These are phyloP conservation scores for Melastoma candidum DNA, from an alignment of 441 rosid species.

Conservation along the genomic window DNA sequence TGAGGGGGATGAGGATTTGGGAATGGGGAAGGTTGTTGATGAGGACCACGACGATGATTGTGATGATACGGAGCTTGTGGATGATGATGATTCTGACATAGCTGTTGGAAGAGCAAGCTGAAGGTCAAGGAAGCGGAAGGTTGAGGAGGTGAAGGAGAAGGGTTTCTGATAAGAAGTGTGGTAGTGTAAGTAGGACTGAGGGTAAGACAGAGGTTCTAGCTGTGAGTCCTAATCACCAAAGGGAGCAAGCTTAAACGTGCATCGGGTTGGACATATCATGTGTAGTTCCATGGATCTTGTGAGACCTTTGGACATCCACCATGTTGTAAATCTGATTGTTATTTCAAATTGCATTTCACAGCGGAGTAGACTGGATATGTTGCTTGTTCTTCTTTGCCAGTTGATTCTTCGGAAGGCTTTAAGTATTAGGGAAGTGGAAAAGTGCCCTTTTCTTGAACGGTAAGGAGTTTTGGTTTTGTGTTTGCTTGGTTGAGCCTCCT, in stretches of 20 bases:
- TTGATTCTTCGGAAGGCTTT: constrained; percentile 57
- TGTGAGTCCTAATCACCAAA: too few relatives aligned
- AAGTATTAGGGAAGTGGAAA: constrained; percentile 62
- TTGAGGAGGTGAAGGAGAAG: constrained; percentile 3
- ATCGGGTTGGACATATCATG: too few relatives aligned
- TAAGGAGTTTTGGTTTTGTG: constrained; percentile 30
- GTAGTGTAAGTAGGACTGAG: constrained; percentile 21
- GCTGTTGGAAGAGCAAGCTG: constrained; percentile 16
- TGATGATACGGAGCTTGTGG: constrained; percentile 20
- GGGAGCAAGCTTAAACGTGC: too few relatives aligned
- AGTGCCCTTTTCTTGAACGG: constrained; percentile 66
- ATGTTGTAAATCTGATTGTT: constrained; percentile 8
- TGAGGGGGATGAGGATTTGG: constrained; percentile 59
- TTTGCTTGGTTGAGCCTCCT: neutral
- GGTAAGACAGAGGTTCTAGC: constrained; percentile 1
- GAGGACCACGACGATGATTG: constrained; percentile 51
- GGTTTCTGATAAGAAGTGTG: constrained; percentile 26
- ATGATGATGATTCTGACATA: constrained; percentile 19
- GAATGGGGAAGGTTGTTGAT: constrained; percentile 35
- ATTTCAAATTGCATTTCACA: constrained; percentile 23
- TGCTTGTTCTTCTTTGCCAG: constrained; percentile 29
- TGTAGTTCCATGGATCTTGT: too few relatives aligned
- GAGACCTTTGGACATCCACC: neutral
- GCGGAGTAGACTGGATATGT: constrained; percentile 36
- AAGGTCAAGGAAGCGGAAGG: constrained; percentile 45